These are phyloP conservation scores for Neonectria neomacrospora DNA, from an alignment of 2,329 filamentous ascomycete species.

Conservation along the genomic window DNA sequence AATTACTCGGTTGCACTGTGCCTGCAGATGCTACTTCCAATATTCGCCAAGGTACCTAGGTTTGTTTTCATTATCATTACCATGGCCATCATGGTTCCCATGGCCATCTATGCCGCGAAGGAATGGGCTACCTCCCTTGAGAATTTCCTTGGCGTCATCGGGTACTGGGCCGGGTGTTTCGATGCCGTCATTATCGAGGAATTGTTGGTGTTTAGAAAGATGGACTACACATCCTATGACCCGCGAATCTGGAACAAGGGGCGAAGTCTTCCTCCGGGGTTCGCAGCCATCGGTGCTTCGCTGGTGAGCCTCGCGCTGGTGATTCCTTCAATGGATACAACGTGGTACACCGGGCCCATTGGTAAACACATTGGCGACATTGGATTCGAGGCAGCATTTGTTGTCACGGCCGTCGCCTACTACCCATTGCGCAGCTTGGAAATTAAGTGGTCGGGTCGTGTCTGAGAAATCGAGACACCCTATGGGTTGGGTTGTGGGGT, in stretches of 20 bases:
- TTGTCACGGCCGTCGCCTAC: slow-evolving; percentile 55
- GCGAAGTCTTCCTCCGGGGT: slow-evolving; percentile 53
- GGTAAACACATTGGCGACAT: slow-evolving; percentile 57
- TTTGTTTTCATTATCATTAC: slow-evolving; percentile 55
- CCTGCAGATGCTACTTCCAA: slow-evolving; percentile 56
- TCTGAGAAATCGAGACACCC: slow-evolving; percentile 21
- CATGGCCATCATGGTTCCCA: slow-evolving; percentile 56
- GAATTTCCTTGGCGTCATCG: slow-evolving; percentile 58
- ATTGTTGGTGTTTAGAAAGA: slow-evolving; percentile 55
- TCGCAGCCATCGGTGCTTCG: slow-evolving; percentile 57
- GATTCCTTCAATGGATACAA: slow-evolving; percentile 56
- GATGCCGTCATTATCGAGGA: slow-evolving; percentile 56
- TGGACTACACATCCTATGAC: slow-evolving; percentile 55
- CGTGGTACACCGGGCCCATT: slow-evolving; percentile 57
- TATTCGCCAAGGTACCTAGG: slow-evolving; percentile 54
- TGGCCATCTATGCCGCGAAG: slow-evolving; percentile 54
- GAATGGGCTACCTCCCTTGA: slow-evolving; percentile 55
- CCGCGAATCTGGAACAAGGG: slow-evolving; percentile 57
- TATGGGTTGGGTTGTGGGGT: not conserved
- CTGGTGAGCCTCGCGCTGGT: slow-evolving; percentile 55
- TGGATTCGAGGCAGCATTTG: slow-evolving; percentile 58
- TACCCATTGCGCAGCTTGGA: slow-evolving; percentile 50
- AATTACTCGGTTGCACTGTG: slow-evolving; percentile 54
- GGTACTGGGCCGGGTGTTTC: slow-evolving; percentile 60
- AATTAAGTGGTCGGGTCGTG: slow-evolving; percentile 45